Conservation (phyloP, 495 filamentous ascomycete species). For the Lophium mytilinum region DNA sequence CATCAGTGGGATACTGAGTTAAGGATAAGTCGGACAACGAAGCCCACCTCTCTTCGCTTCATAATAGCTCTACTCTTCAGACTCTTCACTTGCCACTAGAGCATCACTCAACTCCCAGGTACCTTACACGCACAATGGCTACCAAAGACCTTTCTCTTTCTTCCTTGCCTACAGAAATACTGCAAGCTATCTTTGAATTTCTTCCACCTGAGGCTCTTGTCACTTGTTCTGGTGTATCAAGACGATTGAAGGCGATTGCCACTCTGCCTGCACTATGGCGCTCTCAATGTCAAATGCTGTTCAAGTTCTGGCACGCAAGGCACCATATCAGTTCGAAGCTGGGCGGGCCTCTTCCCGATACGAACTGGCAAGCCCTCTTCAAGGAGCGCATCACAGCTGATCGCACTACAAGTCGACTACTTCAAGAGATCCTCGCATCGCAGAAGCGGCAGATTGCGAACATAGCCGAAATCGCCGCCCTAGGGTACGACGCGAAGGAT, state of each 20-base stretch:
- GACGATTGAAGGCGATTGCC: conserved; percentile 54
- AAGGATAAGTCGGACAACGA: no score
- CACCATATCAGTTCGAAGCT: conserved; percentile 58
- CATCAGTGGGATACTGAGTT: no score
- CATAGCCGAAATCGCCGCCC: conserved; percentile 56
- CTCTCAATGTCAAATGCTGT: conserved; percentile 57
- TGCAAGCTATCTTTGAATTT: conserved; percentile 32
- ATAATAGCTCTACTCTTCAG: no score
- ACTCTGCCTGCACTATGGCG: conserved; percentile 71
- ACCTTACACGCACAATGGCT: conserved; percentile 4
- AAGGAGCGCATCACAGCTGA: conserved; percentile 49
- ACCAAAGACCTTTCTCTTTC: conserved; percentile 8
- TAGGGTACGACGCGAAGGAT: conserved; percentile 87
- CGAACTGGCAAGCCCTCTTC: conserved; percentile 74
- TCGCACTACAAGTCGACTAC: conserved; percentile 42
- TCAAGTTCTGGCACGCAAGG: conserved; percentile 61
- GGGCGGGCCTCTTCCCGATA: conserved; percentile 40
- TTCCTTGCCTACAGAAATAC: conserved; percentile 35
- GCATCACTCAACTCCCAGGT: no score
- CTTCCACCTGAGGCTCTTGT: conserved; percentile 30
- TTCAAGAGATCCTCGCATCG: conserved; percentile 63
- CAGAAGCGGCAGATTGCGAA: conserved; percentile 62
- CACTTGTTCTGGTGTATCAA: conserved; percentile 51
- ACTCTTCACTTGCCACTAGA: no score
- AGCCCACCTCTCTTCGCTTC: no score